Evolutionary conservation across 2,329 filamentous ascomycete genomes (phyloP).

Genomic region (Waltergamsia citrina): DNA sequence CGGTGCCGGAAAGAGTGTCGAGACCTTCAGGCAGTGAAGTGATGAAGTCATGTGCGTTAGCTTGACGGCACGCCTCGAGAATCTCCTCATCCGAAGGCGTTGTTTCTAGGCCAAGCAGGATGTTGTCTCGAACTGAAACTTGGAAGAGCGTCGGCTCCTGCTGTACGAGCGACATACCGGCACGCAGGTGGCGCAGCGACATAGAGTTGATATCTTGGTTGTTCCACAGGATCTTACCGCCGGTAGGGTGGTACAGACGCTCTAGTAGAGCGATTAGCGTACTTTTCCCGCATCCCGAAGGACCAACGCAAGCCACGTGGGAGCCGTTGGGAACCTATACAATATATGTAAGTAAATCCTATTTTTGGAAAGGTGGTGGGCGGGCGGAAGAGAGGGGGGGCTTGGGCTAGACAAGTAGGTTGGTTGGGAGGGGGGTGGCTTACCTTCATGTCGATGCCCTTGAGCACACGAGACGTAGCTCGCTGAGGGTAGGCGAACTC

Average conservation of each 20-base stretch:
- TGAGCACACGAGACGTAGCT: conserved; percentile 39
- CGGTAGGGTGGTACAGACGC: no score
- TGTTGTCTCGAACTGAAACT: conserved; percentile 75
- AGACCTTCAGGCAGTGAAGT: conserved; percentile 34
- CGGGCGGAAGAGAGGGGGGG: background rate
- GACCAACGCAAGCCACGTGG: no score
- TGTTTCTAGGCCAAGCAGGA: conserved; percentile 29
- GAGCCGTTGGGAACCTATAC: conserved; percentile 16
- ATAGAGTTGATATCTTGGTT: no score
- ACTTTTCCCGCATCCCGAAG: no score
- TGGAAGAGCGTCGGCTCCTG: conserved; percentile 63
- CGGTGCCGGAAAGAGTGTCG: conserved; percentile 51
- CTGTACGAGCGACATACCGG: no score
- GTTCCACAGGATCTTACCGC: no score
- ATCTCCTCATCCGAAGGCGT: conserved; percentile 25
- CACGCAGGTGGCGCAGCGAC: no score
- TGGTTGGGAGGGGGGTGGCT: no score
- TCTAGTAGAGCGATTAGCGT: no score
- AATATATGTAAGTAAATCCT: background rate
- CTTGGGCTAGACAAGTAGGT: background rate
- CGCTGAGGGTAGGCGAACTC: conserved; percentile 93
- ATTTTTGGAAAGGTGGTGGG: background rate
- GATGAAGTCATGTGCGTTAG: conserved; percentile 39
- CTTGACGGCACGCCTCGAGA: conserved; percentile 33
- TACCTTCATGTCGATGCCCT: no score